phyloP scores from a whole-genome alignment of 176 grass and related monocot species.

The Carex parvula region DNA sequence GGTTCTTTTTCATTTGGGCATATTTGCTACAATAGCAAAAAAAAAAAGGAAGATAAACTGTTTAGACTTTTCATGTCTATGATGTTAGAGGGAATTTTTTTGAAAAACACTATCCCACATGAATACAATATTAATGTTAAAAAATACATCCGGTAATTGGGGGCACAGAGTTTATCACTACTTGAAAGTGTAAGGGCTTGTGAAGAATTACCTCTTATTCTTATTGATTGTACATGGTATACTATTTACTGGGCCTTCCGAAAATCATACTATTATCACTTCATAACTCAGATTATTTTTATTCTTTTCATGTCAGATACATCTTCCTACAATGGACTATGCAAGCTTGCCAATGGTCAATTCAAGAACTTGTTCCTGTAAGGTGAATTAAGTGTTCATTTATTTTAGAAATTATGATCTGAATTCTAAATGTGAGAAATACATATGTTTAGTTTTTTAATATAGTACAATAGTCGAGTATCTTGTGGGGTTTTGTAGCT shows the following conservation, averaged over 20 bases:
- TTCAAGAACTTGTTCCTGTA: conserved; percentile 72
- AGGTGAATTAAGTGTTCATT: background rate
- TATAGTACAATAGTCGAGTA: background rate
- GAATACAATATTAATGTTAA: background rate
- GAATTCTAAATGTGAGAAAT: background rate
- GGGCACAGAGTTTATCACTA: background rate
- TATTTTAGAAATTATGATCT: background rate
- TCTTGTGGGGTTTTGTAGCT: background rate
- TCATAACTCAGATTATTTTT: conserved; percentile 24
- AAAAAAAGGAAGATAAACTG: too few relatives aligned
- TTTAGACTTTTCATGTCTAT: background rate
- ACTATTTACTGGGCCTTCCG: background rate
- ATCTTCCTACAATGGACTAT: conserved; percentile 56
- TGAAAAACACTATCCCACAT: background rate
- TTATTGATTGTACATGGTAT: background rate
- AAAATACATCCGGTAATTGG: too few relatives aligned
- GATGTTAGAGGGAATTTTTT: background rate
- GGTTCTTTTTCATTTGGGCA: background rate
- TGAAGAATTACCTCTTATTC: background rate
- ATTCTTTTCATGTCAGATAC: conserved; percentile 47
- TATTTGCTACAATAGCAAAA: background rate
- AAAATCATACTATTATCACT: background rate
- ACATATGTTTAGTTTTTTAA: background rate
- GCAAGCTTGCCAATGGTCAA: conserved; percentile 65
- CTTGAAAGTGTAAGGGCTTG: too few relatives aligned